Evolutionary conservation across 352 stramenopile species (phyloP).

Genomic region (Globisporangium spinosum): DNA sequence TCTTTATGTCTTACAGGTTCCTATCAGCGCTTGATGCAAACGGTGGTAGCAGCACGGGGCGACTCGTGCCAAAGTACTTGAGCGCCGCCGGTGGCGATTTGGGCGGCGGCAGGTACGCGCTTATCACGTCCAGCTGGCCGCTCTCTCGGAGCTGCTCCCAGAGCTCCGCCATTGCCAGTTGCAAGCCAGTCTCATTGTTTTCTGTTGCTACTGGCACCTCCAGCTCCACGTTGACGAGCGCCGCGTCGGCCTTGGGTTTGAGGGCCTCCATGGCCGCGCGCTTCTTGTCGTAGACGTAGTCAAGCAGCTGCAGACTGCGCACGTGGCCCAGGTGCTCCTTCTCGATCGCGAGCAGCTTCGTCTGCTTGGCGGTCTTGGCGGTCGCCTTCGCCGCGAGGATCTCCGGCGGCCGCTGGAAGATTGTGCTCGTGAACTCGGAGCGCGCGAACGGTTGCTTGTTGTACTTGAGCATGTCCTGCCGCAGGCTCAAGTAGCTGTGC

Average conservation of each 20-base stretch:
- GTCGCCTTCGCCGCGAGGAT: conserved; percentile 59
- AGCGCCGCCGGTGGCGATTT: conserved; percentile 67
- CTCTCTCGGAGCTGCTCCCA: conserved; percentile 48
- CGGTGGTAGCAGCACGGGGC: conserved; percentile 35
- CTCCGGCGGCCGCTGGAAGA: conserved; percentile 62
- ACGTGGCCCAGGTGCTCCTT: conserved; percentile 63
- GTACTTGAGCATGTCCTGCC: conserved; percentile 42
- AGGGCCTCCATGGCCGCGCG: conserved; percentile 40
- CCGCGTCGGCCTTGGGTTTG: conserved; percentile 47
- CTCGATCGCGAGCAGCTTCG: conserved; percentile 42
- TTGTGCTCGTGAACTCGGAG: conserved; percentile 64
- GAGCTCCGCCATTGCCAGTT: conserved; percentile 40
- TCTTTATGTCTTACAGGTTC: conserved; percentile 17
- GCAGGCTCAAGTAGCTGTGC: conserved; percentile 35
- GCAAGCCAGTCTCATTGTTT: conserved; percentile 28
- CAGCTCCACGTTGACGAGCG: conserved; percentile 45
- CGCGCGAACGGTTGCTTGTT: conserved; percentile 52
- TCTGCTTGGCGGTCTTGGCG: conserved; percentile 40
- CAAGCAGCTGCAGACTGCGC: conserved; percentile 63
- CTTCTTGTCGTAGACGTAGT: conserved; percentile 69
- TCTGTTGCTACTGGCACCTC: conserved; percentile 15
- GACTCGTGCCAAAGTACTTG: conserved; percentile 53
- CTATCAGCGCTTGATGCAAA: conserved; percentile 47
- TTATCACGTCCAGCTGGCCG: conserved; percentile 28
- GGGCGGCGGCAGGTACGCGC: conserved; percentile 40